A percentile compares a stretch with the other conserved stretches of the same genome.
Conservation (phyloP, 352 stramenopile species). For the Globisporangium iwayamae region DNA sequence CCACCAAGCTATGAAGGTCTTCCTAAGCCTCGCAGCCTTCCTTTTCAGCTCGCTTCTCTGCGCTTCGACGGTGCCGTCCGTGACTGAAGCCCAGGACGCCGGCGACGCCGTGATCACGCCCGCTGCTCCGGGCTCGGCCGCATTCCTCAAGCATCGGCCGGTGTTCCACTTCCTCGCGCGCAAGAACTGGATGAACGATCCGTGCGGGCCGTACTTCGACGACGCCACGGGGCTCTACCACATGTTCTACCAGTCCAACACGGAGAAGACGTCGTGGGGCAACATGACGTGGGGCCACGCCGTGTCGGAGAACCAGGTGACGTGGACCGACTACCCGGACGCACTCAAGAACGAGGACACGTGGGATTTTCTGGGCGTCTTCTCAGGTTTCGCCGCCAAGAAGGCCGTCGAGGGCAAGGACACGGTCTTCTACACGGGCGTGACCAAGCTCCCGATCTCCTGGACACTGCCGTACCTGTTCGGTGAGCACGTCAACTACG, state of each 20-base stretch:
- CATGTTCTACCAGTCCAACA: constrained; percentile 81
- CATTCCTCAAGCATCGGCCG: constrained; percentile 56
- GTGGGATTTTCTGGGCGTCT: constrained; percentile 74
- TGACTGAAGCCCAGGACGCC: constrained; percentile 11
- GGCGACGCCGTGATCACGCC: constrained; percentile 22
- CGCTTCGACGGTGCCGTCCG: not conserved
- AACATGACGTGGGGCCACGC: constrained; percentile 82
- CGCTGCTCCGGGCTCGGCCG: constrained; percentile 27
- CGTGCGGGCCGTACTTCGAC: constrained; percentile 74
- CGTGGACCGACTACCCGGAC: constrained; percentile 63
- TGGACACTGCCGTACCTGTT: constrained; percentile 51
- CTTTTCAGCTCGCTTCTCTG: constrained; percentile 13
- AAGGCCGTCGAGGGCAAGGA: constrained; percentile 62
- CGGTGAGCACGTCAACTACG: constrained; percentile 66
- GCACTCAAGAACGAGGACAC: constrained; percentile 51
- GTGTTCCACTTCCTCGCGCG: constrained; percentile 59
- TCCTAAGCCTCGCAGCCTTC: constrained; percentile 21
- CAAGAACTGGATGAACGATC: constrained; percentile 85
- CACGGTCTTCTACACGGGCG: constrained; percentile 46
- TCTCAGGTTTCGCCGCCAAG: constrained; percentile 59
- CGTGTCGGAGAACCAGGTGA: constrained; percentile 68
- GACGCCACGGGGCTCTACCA: constrained; percentile 56
- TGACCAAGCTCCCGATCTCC: constrained; percentile 27
- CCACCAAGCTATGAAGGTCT: constrained; percentile 22
- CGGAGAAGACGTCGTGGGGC: constrained; percentile 49